Evolutionary conservation across 2,329 filamentous ascomycete genomes (phyloP).

Genomic region (Colletotrichum sp.): DNA sequence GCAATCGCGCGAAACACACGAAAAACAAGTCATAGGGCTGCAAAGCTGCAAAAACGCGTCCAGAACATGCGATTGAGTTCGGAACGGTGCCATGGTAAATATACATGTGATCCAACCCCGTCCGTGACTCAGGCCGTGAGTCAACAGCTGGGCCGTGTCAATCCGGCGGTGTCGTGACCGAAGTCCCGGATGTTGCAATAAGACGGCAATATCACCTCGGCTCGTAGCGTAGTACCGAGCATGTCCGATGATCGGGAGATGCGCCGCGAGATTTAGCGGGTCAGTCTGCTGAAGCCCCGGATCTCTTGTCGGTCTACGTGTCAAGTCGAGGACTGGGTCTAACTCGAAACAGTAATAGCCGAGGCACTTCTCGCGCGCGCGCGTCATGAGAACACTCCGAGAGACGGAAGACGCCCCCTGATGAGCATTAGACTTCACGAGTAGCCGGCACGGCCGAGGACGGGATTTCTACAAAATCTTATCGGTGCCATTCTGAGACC

Average conservation of each 20-base stretch:
- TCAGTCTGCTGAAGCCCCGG: background rate
- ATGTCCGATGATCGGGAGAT: constrained; percentile 12
- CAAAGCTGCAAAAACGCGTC: background rate
- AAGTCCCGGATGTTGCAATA: background rate
- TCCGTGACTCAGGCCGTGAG: background rate
- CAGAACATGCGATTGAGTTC: background rate
- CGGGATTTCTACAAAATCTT: background rate
- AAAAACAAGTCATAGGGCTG: background rate
- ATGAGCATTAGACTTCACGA: constrained; percentile 3
- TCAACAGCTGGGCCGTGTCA: background rate
- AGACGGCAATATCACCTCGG: background rate
- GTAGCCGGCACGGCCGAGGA: background rate
- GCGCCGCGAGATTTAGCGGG: background rate
- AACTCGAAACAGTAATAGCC: constrained; percentile 10
- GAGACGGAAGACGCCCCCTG: constrained; percentile 1
- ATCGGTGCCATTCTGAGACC: background rate
- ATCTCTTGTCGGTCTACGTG: background rate
- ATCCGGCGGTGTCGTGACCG: background rate
- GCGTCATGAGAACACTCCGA: constrained; percentile 12
- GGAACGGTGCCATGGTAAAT: background rate
- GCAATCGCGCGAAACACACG: background rate
- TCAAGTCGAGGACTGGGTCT: background rate
- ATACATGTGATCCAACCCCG: background rate
- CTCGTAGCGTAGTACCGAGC: background rate
- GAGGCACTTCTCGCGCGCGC: constrained; percentile 1